Conservation (phyloP, 768 basidiomycete genomes). For the Termitomyces sp. region DNA sequence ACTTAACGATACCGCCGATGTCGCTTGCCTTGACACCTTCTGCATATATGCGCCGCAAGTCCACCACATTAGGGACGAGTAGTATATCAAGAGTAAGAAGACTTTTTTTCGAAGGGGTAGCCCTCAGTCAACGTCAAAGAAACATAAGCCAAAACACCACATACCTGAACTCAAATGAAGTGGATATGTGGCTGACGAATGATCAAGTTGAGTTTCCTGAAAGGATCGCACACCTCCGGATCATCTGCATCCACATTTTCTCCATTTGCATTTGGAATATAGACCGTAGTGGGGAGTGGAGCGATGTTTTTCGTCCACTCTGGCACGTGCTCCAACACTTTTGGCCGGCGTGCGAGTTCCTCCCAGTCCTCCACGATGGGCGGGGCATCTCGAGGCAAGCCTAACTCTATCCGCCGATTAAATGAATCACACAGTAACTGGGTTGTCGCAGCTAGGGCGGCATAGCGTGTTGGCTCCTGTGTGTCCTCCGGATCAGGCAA, state of each 20-base stretch:
- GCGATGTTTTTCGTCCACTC: slow-evolving; percentile 21
- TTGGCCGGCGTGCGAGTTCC: slow-evolving; percentile 25
- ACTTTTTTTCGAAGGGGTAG: neutral
- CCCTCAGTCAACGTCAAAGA: neutral
- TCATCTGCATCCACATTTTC: neutral
- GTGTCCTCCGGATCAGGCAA: neutral
- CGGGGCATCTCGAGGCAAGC: slow-evolving; percentile 30
- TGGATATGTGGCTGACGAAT: neutral
- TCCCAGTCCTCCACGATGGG: slow-evolving; percentile 25
- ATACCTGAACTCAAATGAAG: neutral
- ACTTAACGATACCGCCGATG: slow-evolving; percentile 45
- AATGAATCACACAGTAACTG: slow-evolving; percentile 24
- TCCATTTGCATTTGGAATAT: slow-evolving; percentile 16
- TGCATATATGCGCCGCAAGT: slow-evolving; percentile 40
- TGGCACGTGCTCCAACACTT: slow-evolving; percentile 23
- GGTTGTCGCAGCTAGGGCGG: slow-evolving; percentile 25
- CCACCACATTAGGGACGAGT: slow-evolving; percentile 28
- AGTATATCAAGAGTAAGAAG: neutral
- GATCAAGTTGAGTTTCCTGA: neutral
- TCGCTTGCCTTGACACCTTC: slow-evolving; percentile 45
- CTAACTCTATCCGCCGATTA: slow-evolving; percentile 24
- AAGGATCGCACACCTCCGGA: neutral
- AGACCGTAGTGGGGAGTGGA: slow-evolving; percentile 14
- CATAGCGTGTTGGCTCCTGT: slow-evolving; percentile 18
- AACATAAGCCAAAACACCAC: neutral